These are phyloP conservation scores for Malassezia dermatis DNA, from an alignment of 1,284 basidiomycete species.

Conservation along the genomic window DNA sequence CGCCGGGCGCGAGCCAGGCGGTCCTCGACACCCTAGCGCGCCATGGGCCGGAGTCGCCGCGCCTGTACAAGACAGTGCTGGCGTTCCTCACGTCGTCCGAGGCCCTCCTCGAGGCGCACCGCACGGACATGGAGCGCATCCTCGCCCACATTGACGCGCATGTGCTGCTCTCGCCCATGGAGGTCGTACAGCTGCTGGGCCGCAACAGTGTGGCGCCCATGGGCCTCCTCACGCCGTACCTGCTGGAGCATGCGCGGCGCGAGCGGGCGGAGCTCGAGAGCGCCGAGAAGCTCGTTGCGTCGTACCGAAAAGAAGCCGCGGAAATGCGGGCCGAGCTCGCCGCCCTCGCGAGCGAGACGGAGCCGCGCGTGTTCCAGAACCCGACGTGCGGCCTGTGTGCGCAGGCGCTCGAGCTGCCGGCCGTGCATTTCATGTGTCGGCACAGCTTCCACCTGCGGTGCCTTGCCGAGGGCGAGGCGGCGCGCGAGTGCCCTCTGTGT, in stretches of 20 bases:
- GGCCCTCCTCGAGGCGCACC: slow-evolving; percentile 59
- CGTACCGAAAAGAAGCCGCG: slow-evolving; percentile 75
- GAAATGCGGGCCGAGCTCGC: slow-evolving; percentile 69
- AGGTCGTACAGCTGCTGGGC: slow-evolving; percentile 75
- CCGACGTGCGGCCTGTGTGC: slow-evolving; percentile 78
- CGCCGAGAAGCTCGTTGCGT: slow-evolving; percentile 74
- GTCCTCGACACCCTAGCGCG: slow-evolving; percentile 59
- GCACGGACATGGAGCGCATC: slow-evolving; percentile 57
- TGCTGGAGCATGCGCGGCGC: slow-evolving; percentile 65
- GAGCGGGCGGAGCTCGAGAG: slow-evolving; percentile 66
- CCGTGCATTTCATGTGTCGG: slow-evolving; percentile 93
- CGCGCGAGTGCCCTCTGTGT: slow-evolving; percentile 74
- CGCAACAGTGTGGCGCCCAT: slow-evolving; percentile 76
- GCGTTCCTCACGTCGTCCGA: slow-evolving; percentile 68
- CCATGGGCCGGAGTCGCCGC: slow-evolving; percentile 63
- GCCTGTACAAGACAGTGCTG: slow-evolving; percentile 79
- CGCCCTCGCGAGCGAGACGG: slow-evolving; percentile 64
- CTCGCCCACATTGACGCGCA: slow-evolving; percentile 67
- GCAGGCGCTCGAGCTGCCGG: slow-evolving; percentile 78
- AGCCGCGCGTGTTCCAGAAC: slow-evolving; percentile 81
- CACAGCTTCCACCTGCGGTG: slow-evolving; percentile 79
- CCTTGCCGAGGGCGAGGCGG: slow-evolving; percentile 23
- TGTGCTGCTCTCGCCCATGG: slow-evolving; percentile 72
- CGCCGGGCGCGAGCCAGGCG: slow-evolving; percentile 12
- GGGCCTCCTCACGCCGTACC: slow-evolving; percentile 78